These are phyloP conservation scores for Aspergillus alliaceus DNA, from an alignment of 2,329 filamentous ascomycete species.

Conservation along the genomic window DNA sequence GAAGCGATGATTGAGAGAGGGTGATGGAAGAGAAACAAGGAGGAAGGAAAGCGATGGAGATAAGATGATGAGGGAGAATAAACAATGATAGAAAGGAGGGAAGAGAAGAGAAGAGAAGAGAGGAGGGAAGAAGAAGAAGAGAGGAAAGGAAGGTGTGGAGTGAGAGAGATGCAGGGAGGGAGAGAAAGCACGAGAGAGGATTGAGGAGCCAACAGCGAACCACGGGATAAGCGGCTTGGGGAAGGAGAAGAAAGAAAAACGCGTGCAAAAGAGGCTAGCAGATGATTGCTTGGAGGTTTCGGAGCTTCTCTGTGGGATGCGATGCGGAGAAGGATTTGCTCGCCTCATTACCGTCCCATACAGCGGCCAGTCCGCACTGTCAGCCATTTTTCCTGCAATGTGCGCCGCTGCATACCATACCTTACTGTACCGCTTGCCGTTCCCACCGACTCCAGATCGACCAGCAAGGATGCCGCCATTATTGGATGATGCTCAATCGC, in stretches of 20 bases:
- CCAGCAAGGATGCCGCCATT: slow-evolving; percentile 19
- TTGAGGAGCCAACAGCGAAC: slow-evolving; percentile 4
- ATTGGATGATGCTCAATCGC: slow-evolving; percentile 17
- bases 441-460: slow-evolving; percentile 19
- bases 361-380: background rate
- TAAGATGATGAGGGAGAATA: slow-evolving; percentile 15
- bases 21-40: slow-evolving; percentile 3
- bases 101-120: slow-evolving; percentile 12
- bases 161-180: slow-evolving; percentile 14
- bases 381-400: background rate
- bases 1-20: background rate
- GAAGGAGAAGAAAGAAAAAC: slow-evolving; percentile 9
- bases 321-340: slow-evolving; percentile 20
- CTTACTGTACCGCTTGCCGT: slow-evolving; percentile 7
- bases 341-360: slow-evolving; percentile 16
- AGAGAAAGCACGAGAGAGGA: slow-evolving; percentile 18
- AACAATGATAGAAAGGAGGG: slow-evolving; percentile 14
- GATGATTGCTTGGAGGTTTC: slow-evolving; percentile 10
- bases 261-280: slow-evolving; percentile 14
- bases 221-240: slow-evolving; percentile 1
- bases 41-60: slow-evolving; percentile 9
- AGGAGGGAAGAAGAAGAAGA: slow-evolving; percentile 13
- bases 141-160: slow-evolving; percentile 8
- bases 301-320: slow-evolving; percentile 16
- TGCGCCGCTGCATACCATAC: slow-evolving; percentile 12